Conservation (phyloP, 2,329 filamentous ascomycete species). For the Neonectria magnoliae region DNA sequence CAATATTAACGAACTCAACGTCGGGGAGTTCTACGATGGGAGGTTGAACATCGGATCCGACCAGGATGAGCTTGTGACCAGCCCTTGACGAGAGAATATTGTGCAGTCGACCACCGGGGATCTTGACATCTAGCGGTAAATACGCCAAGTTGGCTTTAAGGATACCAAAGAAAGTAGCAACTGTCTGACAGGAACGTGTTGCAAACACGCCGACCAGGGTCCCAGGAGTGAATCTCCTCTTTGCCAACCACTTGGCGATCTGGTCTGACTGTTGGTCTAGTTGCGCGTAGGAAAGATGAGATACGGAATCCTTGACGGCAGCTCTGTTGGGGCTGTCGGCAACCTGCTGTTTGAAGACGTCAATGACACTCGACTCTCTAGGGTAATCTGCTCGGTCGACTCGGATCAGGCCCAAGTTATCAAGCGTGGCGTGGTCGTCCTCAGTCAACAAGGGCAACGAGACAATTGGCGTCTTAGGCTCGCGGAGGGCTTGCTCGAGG, state of each 20-base stretch:
- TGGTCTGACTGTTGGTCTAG: slow-evolving; percentile 31
- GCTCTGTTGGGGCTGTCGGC: slow-evolving; percentile 11
- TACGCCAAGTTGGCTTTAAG: slow-evolving; percentile 34
- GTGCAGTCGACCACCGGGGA: slow-evolving; percentile 18
- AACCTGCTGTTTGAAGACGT: slow-evolving; percentile 39
- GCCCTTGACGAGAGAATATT: slow-evolving; percentile 19
- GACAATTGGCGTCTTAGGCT: slow-evolving; percentile 2
- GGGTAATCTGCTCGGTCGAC: slow-evolving; percentile 27
- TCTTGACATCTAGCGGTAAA: slow-evolving; percentile 29
- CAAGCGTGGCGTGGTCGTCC: slow-evolving; percentile 5
- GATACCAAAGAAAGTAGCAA: slow-evolving; percentile 26
- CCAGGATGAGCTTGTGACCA: slow-evolving; percentile 14
- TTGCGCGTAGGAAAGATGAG: slow-evolving; percentile 31
- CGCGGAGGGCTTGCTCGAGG: slow-evolving; percentile 26
- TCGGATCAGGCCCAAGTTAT: slow-evolving; percentile 30
- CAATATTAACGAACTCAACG: background rate
- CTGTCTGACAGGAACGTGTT: slow-evolving; percentile 14
- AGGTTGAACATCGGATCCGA: background rate
- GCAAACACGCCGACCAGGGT: slow-evolving; percentile 22
- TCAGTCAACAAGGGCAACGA: slow-evolving; percentile 17
- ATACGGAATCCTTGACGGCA: slow-evolving; percentile 33
- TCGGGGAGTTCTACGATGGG: background rate
- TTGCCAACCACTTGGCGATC: slow-evolving; percentile 4
- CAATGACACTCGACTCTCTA: slow-evolving; percentile 33
- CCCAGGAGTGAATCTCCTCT: background rate